Percentiles rank a stretch among this genome's conserved stretches.
phyloP scores from a whole-genome alignment of 2,329 filamentous ascomycete species.

The Colletotrichum tofieldiae region DNA sequence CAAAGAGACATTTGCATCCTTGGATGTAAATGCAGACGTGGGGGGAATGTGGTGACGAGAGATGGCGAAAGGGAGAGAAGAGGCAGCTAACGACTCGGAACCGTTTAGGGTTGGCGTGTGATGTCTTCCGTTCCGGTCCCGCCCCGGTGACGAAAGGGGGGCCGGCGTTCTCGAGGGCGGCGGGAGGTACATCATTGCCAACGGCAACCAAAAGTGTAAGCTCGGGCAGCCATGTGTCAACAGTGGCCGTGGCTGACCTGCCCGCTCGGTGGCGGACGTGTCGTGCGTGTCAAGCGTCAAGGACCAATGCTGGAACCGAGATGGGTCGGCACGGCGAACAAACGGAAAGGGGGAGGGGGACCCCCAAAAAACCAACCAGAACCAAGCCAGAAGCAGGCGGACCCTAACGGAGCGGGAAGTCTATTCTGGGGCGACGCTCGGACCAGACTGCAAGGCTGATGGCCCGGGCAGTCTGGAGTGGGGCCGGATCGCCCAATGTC shows the following conservation, averaged over 20 bases:
- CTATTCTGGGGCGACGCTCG: slow-evolving; percentile 32
- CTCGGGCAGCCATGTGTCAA: background rate
- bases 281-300: background rate
- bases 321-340: background rate
- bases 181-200: background rate
- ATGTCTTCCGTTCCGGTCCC: background rate
- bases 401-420: slow-evolving; percentile 40
- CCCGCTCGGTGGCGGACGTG: background rate
- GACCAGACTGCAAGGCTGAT: slow-evolving; percentile 38
- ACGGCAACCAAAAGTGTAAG: background rate
- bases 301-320: background rate
- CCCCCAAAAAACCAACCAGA: slow-evolving; percentile 1
- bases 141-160: background rate
- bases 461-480: background rate
- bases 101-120: too few species aligned
- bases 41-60: background rate
- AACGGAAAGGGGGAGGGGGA: background rate
- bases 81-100: background rate
- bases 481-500: slow-evolving; percentile 16
- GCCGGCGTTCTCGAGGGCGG: background rate
- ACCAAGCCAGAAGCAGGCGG: slow-evolving; percentile 18
- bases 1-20: slow-evolving; percentile 4
- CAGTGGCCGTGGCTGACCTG: background rate
- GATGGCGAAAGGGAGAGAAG: background rate
- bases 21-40: background rate